phyloP scores from a whole-genome alignment of 2,329 filamentous ascomycete genomes.

The Botrytis cinerea region DNA sequence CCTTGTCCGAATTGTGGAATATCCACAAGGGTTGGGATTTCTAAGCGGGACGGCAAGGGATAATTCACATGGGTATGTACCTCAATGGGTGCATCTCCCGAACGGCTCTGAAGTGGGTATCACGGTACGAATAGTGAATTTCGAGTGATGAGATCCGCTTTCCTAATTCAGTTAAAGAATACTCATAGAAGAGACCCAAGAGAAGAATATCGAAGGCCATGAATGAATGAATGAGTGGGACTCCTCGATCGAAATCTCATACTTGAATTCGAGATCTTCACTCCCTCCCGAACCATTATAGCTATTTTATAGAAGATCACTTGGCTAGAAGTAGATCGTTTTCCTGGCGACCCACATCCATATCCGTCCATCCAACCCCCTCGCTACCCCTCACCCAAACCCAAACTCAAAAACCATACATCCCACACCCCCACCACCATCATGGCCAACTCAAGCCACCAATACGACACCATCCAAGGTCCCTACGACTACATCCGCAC shows the following conservation, averaged over 20 bases:
- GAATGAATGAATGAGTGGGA: background rate
- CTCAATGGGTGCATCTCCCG: background rate
- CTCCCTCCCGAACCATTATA: background rate
- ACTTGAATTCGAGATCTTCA: background rate
- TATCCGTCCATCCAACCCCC: background rate
- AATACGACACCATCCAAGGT: slow-evolving; percentile 33
- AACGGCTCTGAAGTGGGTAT: background rate
- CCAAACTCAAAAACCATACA: background rate
- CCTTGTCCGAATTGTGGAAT: slow-evolving; percentile 3
- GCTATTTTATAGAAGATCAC: background rate
- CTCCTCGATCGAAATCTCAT: background rate
- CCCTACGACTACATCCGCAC: slow-evolving; percentile 32
- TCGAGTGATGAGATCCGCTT: background rate
- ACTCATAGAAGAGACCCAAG: background rate
- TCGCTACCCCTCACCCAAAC: background rate
- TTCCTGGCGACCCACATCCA: background rate
- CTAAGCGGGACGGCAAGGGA: background rate
- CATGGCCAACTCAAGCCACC: slow-evolving; percentile 27
- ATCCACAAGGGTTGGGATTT: background rate
- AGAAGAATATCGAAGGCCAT: background rate
- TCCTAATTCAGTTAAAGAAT: background rate
- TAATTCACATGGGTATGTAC: background rate
- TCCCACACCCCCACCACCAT: slow-evolving; percentile 23
- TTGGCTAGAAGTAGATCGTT: slow-evolving; percentile 1
- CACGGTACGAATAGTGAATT: background rate